Base-by-base conservation (phyloP, 2,329 filamentous ascomycete species). In the Pseudogymnoascus sp. region DNA sequence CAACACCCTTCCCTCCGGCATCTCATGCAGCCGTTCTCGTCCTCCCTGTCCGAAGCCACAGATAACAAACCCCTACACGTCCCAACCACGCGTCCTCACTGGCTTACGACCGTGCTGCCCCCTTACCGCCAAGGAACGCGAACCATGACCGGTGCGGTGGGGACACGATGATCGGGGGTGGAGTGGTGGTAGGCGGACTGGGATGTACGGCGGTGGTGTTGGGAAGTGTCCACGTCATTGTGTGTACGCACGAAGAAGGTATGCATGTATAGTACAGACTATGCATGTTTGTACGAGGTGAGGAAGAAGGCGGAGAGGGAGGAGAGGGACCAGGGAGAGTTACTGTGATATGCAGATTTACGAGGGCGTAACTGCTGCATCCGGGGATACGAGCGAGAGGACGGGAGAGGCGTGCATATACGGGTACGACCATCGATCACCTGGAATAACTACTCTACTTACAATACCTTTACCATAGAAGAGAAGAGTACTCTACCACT, bases 1-100 rank as follows among this genome's bases (percentile, higher is more conserved):
- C 19, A 19, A 4, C 16, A 16, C 36, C 25, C 19, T 11, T 12
- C 19, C 2, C 23, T 16, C 14, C 42, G 41, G 22, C 41, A 45
- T 9, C 41, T 49, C 42, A 49, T 49, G 42, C 42, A 49, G 42
- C 42, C 42, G 42, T 49, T 49, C 42, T 49, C 42, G 42, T 49
- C 42, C 25, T 49, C 42, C 42, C 23, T 49, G 35, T 38, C 35
- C 5, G 28, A 2, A 22, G 42, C 23, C 42, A 16, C 9, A 7
- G 42, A 49, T 49, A 28, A 49, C 23, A 35, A 22, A 49, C 42
- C 42, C 42, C 42, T 49, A 49, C 42, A 25, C 9, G 2, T 2
- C 23, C 23, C 42, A 16, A 52, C 14, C 14, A 52, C 23, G 11
- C 45, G 25, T 16, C 25, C 25, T 52, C 45, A 30, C 45, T 52